Base-by-base conservation (phyloP, 108 stramenopile species). In the Cylindrotheca fusiformis region DNA sequence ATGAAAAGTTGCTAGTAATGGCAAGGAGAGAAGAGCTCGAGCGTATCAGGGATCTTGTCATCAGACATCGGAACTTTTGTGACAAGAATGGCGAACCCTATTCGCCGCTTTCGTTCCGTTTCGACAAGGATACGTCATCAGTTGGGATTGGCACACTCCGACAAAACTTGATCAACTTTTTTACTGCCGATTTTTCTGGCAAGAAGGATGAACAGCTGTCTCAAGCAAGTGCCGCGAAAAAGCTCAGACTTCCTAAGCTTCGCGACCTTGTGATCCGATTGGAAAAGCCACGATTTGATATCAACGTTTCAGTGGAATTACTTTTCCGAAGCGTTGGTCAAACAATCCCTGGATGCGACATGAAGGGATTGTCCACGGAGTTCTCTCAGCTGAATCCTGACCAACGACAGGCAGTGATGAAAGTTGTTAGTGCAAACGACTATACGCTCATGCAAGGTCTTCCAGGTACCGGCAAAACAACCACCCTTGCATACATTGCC, bases 401-500 rank as follows among this genome's bases (percentile, higher is more conserved):
- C 51, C 95, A 96, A 52, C 76, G 77, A 48, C 46, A 52, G 33
- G 93, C 96, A 20, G 85, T 88, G 31, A 32, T 72, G 19, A 90
- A 84, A 63, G 72, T 89, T 21, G 45, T 95, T 1, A 61, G 76
- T 28, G 75, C 83, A 6, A 73, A 85, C 63, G 90, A 94, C 63
- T 97, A 93, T 55, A 58, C 81, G 28, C 30, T 95, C 1, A 75
- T 97, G 33, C 92, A 93, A 70, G 92, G 86, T 52, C 53, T 89
- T 19, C 88, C 88, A 2, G 86, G 96, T 26, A 95, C 93, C 10
- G 96, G 96, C 18, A 97, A 97, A 71, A 86, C 94, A 0, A 80
- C 81, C 28, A 92, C 84, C 14, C 78, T 97, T 22, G 72, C 83
- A 32, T 97, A 97, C 54, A 58, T 97, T 26, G 85, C 88, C 23